Percentiles rank a stretch among this genome's conserved stretches.
phyloP scores from a whole-genome alignment of 495 filamentous ascomycete genomes.

The Podospora australis region DNA sequence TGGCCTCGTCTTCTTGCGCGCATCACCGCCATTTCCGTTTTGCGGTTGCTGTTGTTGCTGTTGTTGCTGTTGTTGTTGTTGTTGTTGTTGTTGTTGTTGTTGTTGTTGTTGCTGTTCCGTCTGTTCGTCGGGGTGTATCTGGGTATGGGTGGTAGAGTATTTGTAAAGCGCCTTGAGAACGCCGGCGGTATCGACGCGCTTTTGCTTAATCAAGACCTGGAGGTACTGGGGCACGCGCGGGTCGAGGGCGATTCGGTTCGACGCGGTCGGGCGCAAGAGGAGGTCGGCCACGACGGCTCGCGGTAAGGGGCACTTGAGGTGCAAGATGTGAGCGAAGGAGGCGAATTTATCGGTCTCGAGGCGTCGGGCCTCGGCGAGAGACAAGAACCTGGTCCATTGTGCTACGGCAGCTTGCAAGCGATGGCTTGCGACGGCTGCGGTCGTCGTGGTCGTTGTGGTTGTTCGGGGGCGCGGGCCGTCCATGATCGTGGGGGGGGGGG shows the following conservation, averaged over 20 bases:
- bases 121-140: conserved; percentile 14
- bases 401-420: conserved; percentile 19
- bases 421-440: neutral
- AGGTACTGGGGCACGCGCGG: conserved; percentile 59
- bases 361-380: conserved; percentile 38
- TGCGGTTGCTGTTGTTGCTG: conserved; percentile 5
- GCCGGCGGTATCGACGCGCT: conserved; percentile 47
- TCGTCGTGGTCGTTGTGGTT: no score
- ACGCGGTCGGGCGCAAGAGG: conserved; percentile 47
- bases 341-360: conserved; percentile 44
- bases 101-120: no score
- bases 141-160: conserved; percentile 47
- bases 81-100: conserved; percentile 7
- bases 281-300: conserved; percentile 49
- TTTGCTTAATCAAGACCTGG: conserved; percentile 49
- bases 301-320: conserved; percentile 38
- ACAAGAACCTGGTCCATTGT: conserved; percentile 45
- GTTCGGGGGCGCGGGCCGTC: no score
- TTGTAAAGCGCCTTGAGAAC: conserved; percentile 54
- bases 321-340: conserved; percentile 31
- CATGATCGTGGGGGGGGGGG: no score
- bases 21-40: conserved; percentile 10
- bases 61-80: conserved; percentile 8
- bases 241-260: conserved; percentile 49
- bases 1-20: conserved; percentile 14